These are phyloP conservation scores for Vitis amurensis DNA, from an alignment of 164 flowering plant genomes.

Conservation along the genomic window DNA sequence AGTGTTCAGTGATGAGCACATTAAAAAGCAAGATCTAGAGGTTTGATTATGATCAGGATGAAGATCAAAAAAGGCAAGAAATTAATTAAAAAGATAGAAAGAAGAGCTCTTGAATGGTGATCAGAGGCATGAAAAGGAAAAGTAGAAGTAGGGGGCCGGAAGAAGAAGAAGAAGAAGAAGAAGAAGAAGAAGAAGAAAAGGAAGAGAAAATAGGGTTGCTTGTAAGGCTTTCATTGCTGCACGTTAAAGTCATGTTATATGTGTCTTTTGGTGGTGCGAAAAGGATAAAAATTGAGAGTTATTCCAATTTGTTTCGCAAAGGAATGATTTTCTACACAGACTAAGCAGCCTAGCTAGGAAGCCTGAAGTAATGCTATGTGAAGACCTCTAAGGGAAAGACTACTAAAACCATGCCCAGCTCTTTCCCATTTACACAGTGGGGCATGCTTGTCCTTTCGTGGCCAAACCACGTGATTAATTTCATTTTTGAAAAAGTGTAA, in stretches of 20 bases:
- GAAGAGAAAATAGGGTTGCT: conserved; percentile 10
- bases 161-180: neutral
- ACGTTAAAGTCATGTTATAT: conserved; percentile 6
- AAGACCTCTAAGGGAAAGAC: too few species aligned
- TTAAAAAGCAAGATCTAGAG: neutral
- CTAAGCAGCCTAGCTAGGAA: too few species aligned
- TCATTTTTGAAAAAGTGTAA: too few species aligned
- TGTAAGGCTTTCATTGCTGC: conserved; percentile 9
- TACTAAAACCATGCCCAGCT: too few species aligned
- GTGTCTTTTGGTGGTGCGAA: conserved; percentile 4
- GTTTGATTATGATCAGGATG: too few species aligned
- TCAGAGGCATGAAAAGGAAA: neutral
- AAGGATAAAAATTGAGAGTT: neutral
- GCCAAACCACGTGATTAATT: too few species aligned
- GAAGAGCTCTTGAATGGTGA: neutral
- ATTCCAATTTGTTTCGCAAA: neutral
- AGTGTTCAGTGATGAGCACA: neutral
- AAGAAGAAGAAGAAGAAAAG: neutral
- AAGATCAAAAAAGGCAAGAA: too few species aligned
- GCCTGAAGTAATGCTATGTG: too few species aligned
- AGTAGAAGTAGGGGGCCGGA: neutral
- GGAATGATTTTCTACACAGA: too few species aligned
- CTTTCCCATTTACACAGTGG: too few species aligned
- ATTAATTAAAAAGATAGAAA: neutral
- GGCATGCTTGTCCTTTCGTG: too few species aligned